phyloP scores from a whole-genome alignment of 164 flowering plant species.

The Piper betle region DNA sequence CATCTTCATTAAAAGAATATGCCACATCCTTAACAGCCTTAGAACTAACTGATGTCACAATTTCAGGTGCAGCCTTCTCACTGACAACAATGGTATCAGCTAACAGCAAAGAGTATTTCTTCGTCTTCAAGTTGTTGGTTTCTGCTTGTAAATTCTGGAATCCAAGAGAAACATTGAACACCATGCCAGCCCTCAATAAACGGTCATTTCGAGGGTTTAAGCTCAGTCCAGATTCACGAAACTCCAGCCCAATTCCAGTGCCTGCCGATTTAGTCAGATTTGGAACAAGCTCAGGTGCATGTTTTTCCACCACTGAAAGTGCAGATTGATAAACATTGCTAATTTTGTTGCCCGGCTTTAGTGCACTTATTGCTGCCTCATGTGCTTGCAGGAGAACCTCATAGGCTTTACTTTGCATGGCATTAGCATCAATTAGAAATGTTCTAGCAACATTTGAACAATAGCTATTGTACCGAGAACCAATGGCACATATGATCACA shows the following conservation, averaged over 20 bases:
- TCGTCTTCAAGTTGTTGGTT: conserved; percentile 32
- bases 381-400: conserved; percentile 69
- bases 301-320: conserved; percentile 42
- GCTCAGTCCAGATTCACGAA: conserved; percentile 58
- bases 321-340: conserved; percentile 50
- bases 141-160: conserved; percentile 49
- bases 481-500: conserved; percentile 62
- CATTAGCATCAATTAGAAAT: conserved; percentile 54
- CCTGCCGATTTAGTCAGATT: conserved; percentile 63
- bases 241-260: conserved; percentile 75
- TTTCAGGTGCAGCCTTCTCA: conserved; percentile 25
- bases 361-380: conserved; percentile 53
- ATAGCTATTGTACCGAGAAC: conserved; percentile 60
- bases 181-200: conserved; percentile 50
- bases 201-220: conserved; percentile 60
- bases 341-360: conserved; percentile 53
- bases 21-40: conserved; percentile 61
- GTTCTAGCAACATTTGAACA: conserved; percentile 75
- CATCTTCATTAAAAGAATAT: conserved; percentile 66
- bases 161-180: conserved; percentile 68
- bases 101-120: conserved; percentile 41
- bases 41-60: conserved; percentile 40
- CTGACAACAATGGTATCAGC: conserved; percentile 62
- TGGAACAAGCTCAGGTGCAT: conserved; percentile 49
- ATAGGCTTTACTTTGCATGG: conserved; percentile 64